phyloP scores from a whole-genome alignment of 2,329 filamentous ascomycete genomes.

The Pseudogymnoascus sp. region DNA sequence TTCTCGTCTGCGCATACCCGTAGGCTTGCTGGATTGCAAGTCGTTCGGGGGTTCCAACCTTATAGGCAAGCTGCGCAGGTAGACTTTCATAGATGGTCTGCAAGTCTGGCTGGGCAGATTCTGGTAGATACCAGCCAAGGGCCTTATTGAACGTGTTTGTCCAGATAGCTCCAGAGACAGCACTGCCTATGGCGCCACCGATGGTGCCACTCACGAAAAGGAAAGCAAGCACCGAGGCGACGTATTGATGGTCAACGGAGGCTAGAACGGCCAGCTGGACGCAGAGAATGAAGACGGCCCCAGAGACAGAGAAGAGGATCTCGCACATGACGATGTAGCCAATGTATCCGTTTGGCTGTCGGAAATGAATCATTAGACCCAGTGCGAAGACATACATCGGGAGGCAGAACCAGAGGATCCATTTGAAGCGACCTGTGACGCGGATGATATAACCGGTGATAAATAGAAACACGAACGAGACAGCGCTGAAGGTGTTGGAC shows the following conservation, averaged over 20 bases:
- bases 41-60: slow-evolving; percentile 35
- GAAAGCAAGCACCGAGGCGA: slow-evolving; percentile 53
- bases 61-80: slow-evolving; percentile 43
- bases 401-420: slow-evolving; percentile 40
- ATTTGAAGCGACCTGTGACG: slow-evolving; percentile 45
- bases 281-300: slow-evolving; percentile 45
- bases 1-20: slow-evolving; percentile 41
- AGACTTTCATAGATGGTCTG: slow-evolving; percentile 47
- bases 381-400: slow-evolving; percentile 46
- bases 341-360: slow-evolving; percentile 41
- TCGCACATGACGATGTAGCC: slow-evolving; percentile 49
- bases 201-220: slow-evolving; percentile 53
- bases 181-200: slow-evolving; percentile 51
- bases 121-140: slow-evolving; percentile 45
- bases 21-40: slow-evolving; percentile 54
- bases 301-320: slow-evolving; percentile 43
- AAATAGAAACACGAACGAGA: slow-evolving; percentile 39
- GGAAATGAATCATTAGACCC: slow-evolving; percentile 49
- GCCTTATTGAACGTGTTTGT: slow-evolving; percentile 50
- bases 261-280: slow-evolving; percentile 52
- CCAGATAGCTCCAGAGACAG: slow-evolving; percentile 60
- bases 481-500: slow-evolving; percentile 35
- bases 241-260: slow-evolving; percentile 49
- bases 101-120: slow-evolving; percentile 30
- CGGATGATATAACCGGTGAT: slow-evolving; percentile 42